Evolutionary conservation across 1,284 basidiomycete species (phyloP).

Genomic region (Sporisorium graminicola): DNA sequence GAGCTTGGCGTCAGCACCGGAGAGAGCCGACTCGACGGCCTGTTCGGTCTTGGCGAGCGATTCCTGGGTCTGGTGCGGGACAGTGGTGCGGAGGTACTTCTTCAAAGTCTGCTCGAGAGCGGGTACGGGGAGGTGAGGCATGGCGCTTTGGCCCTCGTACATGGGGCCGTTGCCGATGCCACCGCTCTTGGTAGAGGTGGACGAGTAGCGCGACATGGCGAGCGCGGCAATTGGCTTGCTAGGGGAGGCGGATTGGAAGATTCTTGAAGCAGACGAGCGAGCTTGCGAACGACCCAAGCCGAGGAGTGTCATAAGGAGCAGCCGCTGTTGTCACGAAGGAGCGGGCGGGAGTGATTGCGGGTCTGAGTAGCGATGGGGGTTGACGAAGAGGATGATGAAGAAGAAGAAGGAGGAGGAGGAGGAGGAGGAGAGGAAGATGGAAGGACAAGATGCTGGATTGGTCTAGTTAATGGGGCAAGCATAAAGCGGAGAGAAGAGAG

Average conservation of each 20-base stretch:
- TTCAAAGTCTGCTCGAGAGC: conserved; percentile 63
- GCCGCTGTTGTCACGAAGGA: conserved; percentile 10
- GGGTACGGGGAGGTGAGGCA: conserved; percentile 68
- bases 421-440: not conserved
- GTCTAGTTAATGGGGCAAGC: too few relatives aligned
- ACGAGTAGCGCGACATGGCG: conserved; percentile 47
- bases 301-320: conserved; percentile 47
- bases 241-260: conserved; percentile 17
- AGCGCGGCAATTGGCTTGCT: conserved; percentile 10
- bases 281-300: conserved; percentile 44
- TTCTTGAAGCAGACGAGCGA: conserved; percentile 41
- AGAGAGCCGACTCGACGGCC: conserved; percentile 73
- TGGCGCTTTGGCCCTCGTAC: conserved; percentile 61
- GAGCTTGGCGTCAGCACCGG: conserved; percentile 80
- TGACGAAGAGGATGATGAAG: too few relatives aligned
- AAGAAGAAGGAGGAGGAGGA: not conserved
- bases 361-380: not conserved
- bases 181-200: conserved; percentile 38
- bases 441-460: too few relatives aligned
- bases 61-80: conserved; percentile 57
- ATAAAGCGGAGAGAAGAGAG: conserved; percentile 3
- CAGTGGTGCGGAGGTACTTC: conserved; percentile 64
- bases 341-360: not conserved
- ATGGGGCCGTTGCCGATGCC: conserved; percentile 52
- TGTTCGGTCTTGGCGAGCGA: conserved; percentile 56